Evolutionary conservation across 176 grass and related monocot species (phyloP), one percentile per base, ranked within the genome.

Genomic region (Triticum aestivum): DNA sequence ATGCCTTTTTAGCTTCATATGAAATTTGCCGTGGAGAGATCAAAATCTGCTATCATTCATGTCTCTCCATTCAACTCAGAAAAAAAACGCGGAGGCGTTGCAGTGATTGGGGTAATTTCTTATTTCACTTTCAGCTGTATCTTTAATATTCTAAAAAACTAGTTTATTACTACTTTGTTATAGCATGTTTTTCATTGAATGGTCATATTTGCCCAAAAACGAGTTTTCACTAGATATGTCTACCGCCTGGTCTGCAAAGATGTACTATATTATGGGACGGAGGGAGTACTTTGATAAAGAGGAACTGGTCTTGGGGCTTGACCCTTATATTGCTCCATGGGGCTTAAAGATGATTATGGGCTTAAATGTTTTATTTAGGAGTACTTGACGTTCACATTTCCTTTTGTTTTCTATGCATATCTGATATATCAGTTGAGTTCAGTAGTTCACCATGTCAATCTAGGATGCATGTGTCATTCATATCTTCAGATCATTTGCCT

Each of bases 51-150:
- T 81, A 92, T 98, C 82, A 59, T 96, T 87, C 94, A 94, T 51
- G 96, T 90, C 49, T 89, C 82, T 77, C 96, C 96, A 73, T 98
- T 98, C 89, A 96, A 92, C 76, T 98, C 96, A 12, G 94, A 96
- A 85, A 98, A 94, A 77, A 98, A 98, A 24, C 65, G 92, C 2
- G 90, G 92, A 11, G 93, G 94, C 49, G 92, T 96, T 75, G 93
- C 94, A 86, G 85, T 98, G 30, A 64, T 29, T 34, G 33, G 79
- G 86, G 96, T 98, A 94, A 92, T 78, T 84, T 32, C 49, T 61
- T 80, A 24, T 45, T 49, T 52, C 24, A 15, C 63, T 82, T 78
- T 80, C 66, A 18, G 15, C 72, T 18, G 4, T 75, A 73, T 69
- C 76, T 75, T 62, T 73, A 73, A 20, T 74, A 49, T 83, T 35